Conservation (phyloP, 2,329 filamentous ascomycete genomes). For the Aspergillus ochraceoroseus region DNA sequence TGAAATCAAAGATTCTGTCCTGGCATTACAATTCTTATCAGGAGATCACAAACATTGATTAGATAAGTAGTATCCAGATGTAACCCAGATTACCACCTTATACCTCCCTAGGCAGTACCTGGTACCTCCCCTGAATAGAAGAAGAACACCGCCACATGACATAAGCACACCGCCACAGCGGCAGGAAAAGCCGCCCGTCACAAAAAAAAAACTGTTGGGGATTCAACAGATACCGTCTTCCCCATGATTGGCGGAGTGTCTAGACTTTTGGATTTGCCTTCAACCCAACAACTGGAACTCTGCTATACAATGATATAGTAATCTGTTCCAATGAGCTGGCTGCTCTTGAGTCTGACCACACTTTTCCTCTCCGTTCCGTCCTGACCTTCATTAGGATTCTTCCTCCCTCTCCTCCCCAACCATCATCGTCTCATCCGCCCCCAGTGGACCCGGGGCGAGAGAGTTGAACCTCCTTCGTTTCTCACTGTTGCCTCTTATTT, state of each 20-base stretch:
- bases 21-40: too few species aligned
- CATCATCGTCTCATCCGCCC: constrained; percentile 21
- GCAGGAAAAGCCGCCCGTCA: constrained; percentile 13
- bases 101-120: too few species aligned
- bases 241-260: constrained; percentile 12
- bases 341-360: constrained; percentile 14
- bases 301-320: background rate
- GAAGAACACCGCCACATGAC: too few species aligned
- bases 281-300: constrained; percentile 20
- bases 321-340: constrained; percentile 5
- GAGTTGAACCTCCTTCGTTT: constrained; percentile 15
- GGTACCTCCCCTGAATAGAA: too few species aligned
- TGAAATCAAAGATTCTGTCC: too few species aligned
- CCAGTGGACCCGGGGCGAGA: constrained; percentile 17
- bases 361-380: constrained; percentile 11
- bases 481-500: constrained; percentile 11
- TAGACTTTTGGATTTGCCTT: constrained; percentile 9
- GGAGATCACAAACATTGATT: too few species aligned
- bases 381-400: constrained; percentile 9
- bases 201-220: constrained; percentile 31
- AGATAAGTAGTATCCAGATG: too few species aligned
- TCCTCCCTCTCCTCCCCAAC: constrained; percentile 18
- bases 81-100: too few species aligned
- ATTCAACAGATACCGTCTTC: constrained; percentile 25
- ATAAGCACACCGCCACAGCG: constrained; percentile 5